These are phyloP conservation scores for Heliamphora pulchella DNA, from an alignment of 179 eudicot genomes.

Conservation along the genomic window DNA sequence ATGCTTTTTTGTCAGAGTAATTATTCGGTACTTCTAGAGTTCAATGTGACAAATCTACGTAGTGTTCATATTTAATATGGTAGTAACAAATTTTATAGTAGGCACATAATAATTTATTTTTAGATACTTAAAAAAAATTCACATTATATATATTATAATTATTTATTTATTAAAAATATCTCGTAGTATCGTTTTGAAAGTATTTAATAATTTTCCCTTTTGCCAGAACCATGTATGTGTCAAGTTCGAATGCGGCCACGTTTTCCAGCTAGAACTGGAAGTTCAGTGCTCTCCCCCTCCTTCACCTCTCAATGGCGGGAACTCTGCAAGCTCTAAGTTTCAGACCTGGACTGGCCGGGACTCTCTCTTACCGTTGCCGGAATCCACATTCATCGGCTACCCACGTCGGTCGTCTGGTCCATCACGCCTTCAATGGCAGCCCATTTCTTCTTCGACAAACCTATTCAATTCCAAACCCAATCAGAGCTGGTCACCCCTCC, in stretches of 20 bases:
- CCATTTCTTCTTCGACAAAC: slow-evolving; percentile 17
- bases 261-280: neutral
- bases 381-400: slow-evolving; percentile 15
- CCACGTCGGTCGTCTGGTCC: neutral
- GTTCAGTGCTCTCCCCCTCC: neutral
- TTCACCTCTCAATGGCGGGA: slow-evolving; percentile 26
- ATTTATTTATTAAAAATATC: too few relatives aligned
- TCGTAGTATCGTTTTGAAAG: too few relatives aligned
- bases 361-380: slow-evolving; percentile 14
- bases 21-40: too few relatives aligned
- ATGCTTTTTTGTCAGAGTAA: too few relatives aligned
- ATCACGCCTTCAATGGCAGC: slow-evolving; percentile 6
- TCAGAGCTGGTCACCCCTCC: slow-evolving; percentile 23
- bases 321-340: slow-evolving; percentile 18
- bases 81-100: too few relatives aligned
- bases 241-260: neutral
- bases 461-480: slow-evolving; percentile 19
- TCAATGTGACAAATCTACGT: too few relatives aligned
- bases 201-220: too few relatives aligned
- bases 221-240: neutral
- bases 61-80: too few relatives aligned
- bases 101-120: too few relatives aligned
- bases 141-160: too few relatives aligned
- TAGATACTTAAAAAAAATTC: too few relatives aligned
- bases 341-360: slow-evolving; percentile 10